phyloP scores from a whole-genome alignment of 768 basidiomycete species.

The Lactifluus volemus region DNA sequence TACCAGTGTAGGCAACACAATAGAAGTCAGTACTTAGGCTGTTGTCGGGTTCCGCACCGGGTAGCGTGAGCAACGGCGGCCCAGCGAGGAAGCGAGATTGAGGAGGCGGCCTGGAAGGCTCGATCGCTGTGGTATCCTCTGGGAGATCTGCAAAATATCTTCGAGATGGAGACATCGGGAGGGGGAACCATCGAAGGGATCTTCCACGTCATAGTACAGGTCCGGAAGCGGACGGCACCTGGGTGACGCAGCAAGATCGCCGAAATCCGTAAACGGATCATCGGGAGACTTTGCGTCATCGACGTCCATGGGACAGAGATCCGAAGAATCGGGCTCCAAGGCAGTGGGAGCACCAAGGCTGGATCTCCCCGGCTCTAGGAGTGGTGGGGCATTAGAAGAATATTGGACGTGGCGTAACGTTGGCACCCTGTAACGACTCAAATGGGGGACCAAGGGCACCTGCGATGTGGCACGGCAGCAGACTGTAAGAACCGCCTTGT shows the following conservation, averaged over 20 bases:
- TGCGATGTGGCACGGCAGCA: neutral
- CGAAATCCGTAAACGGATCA: neutral
- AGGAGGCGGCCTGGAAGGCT: neutral
- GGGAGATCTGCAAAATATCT: conserved; percentile 14
- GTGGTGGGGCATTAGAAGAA: neutral
- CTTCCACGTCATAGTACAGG: neutral
- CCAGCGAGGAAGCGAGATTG: conserved; percentile 2
- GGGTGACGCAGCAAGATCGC: neutral
- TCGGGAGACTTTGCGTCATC: neutral
- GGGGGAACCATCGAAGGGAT: neutral
- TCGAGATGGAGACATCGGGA: conserved; percentile 17
- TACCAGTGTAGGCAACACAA: no score
- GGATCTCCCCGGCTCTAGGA: no score
- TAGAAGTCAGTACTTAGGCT: conserved; percentile 11
- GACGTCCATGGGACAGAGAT: neutral
- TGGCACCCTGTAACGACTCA: neutral
- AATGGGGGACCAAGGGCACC: neutral
- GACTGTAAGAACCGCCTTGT: neutral
- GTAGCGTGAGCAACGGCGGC: conserved; percentile 29
- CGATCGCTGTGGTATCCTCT: conserved; percentile 6
- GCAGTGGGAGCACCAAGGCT: neutral
- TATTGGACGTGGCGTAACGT: neutral
- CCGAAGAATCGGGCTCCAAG: neutral
- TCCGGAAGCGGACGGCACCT: neutral
- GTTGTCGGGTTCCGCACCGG: conserved; percentile 37